Base-by-base conservation (phyloP, 176 grass and related monocot genomes). In the Eremochloa ophiuroides region DNA sequence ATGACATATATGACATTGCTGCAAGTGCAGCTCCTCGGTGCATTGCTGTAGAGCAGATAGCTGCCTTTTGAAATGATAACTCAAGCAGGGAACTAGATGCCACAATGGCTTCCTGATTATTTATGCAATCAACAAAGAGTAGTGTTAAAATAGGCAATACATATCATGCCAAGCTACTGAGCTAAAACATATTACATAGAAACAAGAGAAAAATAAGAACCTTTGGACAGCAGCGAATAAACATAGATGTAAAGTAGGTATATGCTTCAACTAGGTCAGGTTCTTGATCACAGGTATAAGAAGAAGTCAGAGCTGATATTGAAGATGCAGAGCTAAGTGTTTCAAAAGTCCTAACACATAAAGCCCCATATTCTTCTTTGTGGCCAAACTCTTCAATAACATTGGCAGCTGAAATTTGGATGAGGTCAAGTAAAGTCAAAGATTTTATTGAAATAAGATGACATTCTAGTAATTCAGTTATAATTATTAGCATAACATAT, bases 221-320 rank as follows among this genome's bases (percentile, higher is more conserved):
- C 92, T 98, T 98, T 74, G 86, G 84, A 81, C 95, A 98, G 84
- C 88, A 93, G 41, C 86, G 83, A 63, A 98, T 73, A 79, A 95
- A 98, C 80, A 83, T 74, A 82, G 92, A 98, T 80, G 92, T 76
- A 73, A 98, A 98, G 80, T 79, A 87, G 60, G 81, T 81, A 85
- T 93, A 98, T 10, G 92, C 92, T 93, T 98, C 95, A 59, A 93
- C 83, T 72, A 98, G 82, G 86, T 98, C 92, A 62, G 95, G 90
- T 91, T 95, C 95, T 94, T 94, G 90, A 77, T 98, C 95, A 91
- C 92, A 95, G 63, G 86, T 86, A 69, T 98, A 93, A 78, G 92
- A 94, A 74, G 92, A 95, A 89, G 82, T 91, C 41, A 98, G 91
- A 79, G 88, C 72, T 47, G 86, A 87, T 81, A 98, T 82, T 76